These are phyloP conservation scores for Backusella luteola DNA, from an alignment of 192 early-diverging fungal genomes.

Conservation along the genomic window DNA sequence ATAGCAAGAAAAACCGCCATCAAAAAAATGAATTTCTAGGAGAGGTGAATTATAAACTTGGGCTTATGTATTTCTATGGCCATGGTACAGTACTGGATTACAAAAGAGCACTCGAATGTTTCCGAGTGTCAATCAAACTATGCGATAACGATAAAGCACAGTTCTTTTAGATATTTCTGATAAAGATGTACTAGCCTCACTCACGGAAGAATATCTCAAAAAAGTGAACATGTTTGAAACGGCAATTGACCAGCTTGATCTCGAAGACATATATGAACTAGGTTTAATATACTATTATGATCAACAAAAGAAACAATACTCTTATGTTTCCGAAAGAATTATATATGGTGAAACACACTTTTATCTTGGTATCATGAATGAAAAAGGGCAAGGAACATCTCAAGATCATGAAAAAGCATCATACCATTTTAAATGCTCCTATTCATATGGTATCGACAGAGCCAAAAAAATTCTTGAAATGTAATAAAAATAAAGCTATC, in stretches of 20 bases:
- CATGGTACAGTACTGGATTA: not conserved
- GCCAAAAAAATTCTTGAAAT: no score
- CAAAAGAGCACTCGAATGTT: not conserved
- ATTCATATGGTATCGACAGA: no score
- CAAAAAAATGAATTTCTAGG: not conserved
- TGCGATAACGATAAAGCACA: no score
- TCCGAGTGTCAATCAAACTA: not conserved
- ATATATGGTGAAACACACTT: no score
- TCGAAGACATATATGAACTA: not conserved
- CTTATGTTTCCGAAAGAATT: no score
- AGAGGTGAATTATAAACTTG: not conserved
- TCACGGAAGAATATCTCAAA: not conserved
- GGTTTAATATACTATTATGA: not conserved
- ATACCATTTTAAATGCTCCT: no score
- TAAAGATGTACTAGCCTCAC: not conserved
- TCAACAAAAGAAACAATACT: no score
- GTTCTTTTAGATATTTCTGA: not conserved
- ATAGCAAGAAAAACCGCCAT: rapidly evolving
- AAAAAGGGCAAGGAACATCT: no score
- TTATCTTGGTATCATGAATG: no score
- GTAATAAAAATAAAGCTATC: no score
- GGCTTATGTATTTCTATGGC: not conserved
- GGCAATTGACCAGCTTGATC: not conserved
- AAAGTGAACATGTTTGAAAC: not conserved
- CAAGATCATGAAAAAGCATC: no score